These are phyloP conservation scores for Stenocarpella maydis DNA, from an alignment of 2,329 filamentous ascomycete genomes.

Conservation along the genomic window DNA sequence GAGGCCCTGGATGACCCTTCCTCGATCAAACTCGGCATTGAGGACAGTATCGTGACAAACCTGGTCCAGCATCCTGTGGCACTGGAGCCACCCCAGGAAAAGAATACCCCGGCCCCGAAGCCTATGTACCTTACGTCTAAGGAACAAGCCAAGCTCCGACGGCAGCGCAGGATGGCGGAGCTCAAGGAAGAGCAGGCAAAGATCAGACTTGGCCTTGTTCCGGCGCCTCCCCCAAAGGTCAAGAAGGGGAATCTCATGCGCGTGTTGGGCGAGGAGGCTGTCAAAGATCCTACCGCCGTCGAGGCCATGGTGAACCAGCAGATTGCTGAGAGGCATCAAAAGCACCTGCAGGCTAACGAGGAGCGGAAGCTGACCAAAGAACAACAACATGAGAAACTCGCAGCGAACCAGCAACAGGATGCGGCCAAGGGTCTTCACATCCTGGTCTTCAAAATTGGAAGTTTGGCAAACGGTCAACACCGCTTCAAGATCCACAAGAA, in stretches of 20 bases:
- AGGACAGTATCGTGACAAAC: constrained; percentile 88
- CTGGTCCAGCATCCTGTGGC: constrained; percentile 94
- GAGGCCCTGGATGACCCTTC: constrained; percentile 70
- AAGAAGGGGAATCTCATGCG: constrained; percentile 98
- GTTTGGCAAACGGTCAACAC: constrained; percentile 90
- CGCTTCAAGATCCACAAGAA: constrained; percentile 93
- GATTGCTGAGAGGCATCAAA: constrained; percentile 83
- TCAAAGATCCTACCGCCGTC: constrained; percentile 96
- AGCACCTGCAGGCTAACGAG: constrained; percentile 82
- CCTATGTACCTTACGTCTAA: constrained; percentile 91
- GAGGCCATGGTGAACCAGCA: constrained; percentile 93
- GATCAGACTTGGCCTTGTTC: constrained; percentile 87
- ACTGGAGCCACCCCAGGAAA: constrained; percentile 90
- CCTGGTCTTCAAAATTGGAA: constrained; percentile 88
- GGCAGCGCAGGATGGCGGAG: constrained; percentile 90
- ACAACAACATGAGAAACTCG: constrained; percentile 83
- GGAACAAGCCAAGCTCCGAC: constrained; percentile 89
- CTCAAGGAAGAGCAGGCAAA: constrained; percentile 97
- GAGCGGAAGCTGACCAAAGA: constrained; percentile 90
- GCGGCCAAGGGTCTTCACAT: constrained; percentile 85
- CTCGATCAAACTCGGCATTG: constrained; percentile 75
- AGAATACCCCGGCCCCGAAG: constrained; percentile 79
- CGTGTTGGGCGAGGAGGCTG: constrained; percentile 87
- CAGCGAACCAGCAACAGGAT: constrained; percentile 84
- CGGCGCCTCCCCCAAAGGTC: constrained; percentile 92